These are phyloP conservation scores for Spathaspora sp. DNA, from an alignment of 1,139 yeast genomes.

Conservation along the genomic window DNA sequence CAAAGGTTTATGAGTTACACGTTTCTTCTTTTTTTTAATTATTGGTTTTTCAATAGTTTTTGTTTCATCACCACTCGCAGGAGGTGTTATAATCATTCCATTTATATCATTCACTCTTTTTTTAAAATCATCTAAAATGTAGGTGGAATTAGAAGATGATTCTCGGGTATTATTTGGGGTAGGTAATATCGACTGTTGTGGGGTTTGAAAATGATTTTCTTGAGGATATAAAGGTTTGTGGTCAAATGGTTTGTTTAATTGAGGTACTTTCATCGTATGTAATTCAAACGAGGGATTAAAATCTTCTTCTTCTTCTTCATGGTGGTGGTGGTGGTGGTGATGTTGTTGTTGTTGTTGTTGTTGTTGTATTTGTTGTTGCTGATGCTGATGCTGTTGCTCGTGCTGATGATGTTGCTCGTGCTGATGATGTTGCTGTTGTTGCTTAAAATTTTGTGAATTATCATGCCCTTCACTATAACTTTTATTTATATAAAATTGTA, in stretches of 20 bases:
- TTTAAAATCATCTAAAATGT: constrained; percentile 5
- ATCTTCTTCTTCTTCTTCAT: constrained; percentile 8
- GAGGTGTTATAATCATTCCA: constrained; percentile 12
- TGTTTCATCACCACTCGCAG: constrained; percentile 14
- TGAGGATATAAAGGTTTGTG: background rate
- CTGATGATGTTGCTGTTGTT: background rate
- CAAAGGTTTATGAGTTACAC: constrained; percentile 43
- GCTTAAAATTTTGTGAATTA: background rate
- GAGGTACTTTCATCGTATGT: constrained; percentile 30
- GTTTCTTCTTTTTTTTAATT: constrained; percentile 25
- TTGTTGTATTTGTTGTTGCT: background rate
- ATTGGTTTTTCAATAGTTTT: constrained; percentile 14
- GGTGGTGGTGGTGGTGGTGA: background rate
- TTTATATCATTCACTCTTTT: constrained; percentile 4
- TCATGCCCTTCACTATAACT: constrained; percentile 3
- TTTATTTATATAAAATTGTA: constrained; percentile 29
- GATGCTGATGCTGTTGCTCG: background rate
- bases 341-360: background rate
- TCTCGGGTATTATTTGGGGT: constrained; percentile 40
- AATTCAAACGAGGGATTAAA: constrained; percentile 26
- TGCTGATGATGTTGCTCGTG: background rate
- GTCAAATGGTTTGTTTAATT: constrained; percentile 2
- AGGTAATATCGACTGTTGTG: constrained; percentile 24
- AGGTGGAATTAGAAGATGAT: constrained; percentile 14
- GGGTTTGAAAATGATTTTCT: background rate